These are phyloP conservation scores for Coemansia sp. DNA, from an alignment of 192 early-diverging fungal genomes.

Conservation along the genomic window DNA sequence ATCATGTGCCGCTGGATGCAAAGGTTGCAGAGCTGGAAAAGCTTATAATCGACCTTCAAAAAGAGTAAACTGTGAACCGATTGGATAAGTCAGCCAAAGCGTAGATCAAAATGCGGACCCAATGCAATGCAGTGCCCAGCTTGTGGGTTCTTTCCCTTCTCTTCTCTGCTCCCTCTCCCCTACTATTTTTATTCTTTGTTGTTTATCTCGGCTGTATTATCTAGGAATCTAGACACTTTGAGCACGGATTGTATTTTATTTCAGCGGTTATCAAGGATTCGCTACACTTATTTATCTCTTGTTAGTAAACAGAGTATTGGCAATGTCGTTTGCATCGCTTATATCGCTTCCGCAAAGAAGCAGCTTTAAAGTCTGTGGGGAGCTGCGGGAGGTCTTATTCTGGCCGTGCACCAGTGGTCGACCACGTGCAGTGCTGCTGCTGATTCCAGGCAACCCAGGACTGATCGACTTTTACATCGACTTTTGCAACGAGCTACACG, in stretches of 20 bases:
- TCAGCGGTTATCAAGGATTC: too few relatives aligned
- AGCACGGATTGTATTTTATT: too few relatives aligned
- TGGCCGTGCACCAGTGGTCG: conserved; percentile 28
- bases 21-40: conserved; percentile 50
- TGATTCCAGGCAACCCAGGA: conserved; percentile 78
- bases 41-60: conserved; percentile 42
- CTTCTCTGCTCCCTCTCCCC: too few relatives aligned
- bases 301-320: too few relatives aligned
- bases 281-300: too few relatives aligned
- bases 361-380: conserved; percentile 29
- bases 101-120: too few relatives aligned
- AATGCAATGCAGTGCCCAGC: too few relatives aligned
- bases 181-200: too few relatives aligned
- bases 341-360: conserved; percentile 36
- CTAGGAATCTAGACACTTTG: too few relatives aligned
- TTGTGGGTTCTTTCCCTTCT: too few relatives aligned
- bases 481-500: conserved; percentile 66
- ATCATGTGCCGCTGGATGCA: conserved; percentile 37
- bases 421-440: conserved; percentile 50
- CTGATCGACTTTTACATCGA: conserved; percentile 75
- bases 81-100: too few relatives aligned
- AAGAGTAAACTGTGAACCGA: conserved; percentile 1
- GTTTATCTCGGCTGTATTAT: too few relatives aligned
- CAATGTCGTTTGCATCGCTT: conserved; percentile 37
- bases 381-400: conserved; percentile 45